Conservation (phyloP, 23 red algal genomes). For the Gracilaria domingensis region DNA sequence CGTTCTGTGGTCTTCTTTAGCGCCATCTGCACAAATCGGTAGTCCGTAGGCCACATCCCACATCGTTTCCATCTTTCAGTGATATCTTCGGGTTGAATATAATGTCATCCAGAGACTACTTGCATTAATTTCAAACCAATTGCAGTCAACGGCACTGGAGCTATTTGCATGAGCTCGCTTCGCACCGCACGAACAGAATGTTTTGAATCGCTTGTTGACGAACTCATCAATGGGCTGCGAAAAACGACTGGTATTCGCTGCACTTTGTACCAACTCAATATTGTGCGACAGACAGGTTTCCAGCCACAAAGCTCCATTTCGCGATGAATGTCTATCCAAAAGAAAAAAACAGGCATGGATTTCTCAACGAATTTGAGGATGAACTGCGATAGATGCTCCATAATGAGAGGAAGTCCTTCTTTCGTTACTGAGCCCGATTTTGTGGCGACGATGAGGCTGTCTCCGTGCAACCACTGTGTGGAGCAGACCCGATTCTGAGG, state of each 20-base stretch:
- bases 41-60: slow-evolving; percentile 13
- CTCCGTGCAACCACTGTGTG: neutral
- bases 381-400: slow-evolving; percentile 21
- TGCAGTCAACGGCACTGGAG: neutral
- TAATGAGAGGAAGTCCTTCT: neutral
- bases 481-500: too few species aligned
- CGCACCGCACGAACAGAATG: neutral
- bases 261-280: neutral
- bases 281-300: neutral
- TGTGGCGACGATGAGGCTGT: neutral
- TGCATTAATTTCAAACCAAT: neutral
- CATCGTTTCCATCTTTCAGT: neutral
- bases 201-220: too few species aligned
- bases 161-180: neutral
- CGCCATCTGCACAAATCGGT: neutral
- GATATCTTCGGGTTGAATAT: neutral
- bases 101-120: neutral
- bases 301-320: slow-evolving; percentile 8
- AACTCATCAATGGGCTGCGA: slow-evolving; percentile 25
- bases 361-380: neutral
- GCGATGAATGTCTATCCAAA: slow-evolving; percentile 22
- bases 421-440: too few species aligned
- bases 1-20: too few species aligned
- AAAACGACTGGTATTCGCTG: slow-evolving; percentile 5
- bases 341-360: too few species aligned